Conservation (phyloP, 345 rosid species). For the Kandelia obovata region DNA sequence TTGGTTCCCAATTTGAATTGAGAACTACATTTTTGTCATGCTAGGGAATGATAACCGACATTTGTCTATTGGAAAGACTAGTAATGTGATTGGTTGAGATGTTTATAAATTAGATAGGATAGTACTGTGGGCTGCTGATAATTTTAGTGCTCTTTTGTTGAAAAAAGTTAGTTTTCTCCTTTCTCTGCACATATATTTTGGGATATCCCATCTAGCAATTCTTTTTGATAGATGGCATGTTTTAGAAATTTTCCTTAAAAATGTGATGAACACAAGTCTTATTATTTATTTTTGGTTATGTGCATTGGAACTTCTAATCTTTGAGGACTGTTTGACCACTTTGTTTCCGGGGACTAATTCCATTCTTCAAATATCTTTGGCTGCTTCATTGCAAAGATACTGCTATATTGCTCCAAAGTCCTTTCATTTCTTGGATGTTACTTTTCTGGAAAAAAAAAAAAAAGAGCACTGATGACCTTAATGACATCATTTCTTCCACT, state of each 20-base stretch:
- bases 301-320: too few relatives aligned
- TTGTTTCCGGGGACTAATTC: too few relatives aligned
- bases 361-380: too few relatives aligned
- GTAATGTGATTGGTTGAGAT: slow-evolving; percentile 44
- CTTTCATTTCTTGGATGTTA: neutral
- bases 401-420: neutral
- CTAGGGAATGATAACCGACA: slow-evolving; percentile 47
- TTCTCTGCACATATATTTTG: too few relatives aligned
- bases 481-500: slow-evolving; percentile 14
- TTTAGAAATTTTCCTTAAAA: too few relatives aligned
- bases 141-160: slow-evolving; percentile 20
- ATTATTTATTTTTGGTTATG: too few relatives aligned
- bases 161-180: too few relatives aligned
- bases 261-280: too few relatives aligned
- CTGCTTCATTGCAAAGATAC: neutral
- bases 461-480: neutral
- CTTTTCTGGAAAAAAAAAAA: neutral
- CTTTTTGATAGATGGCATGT: too few relatives aligned
- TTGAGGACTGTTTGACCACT: too few relatives aligned
- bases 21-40: slow-evolving; percentile 56
- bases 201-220: too few relatives aligned
- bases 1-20: slow-evolving; percentile 60
- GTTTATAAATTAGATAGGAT: slow-evolving; percentile 62
- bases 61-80: slow-evolving; percentile 49
- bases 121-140: slow-evolving; percentile 54